These are phyloP conservation scores for Skeletonema grethae DNA, from an alignment of 108 stramenopile genomes.

Conservation along the genomic window DNA sequence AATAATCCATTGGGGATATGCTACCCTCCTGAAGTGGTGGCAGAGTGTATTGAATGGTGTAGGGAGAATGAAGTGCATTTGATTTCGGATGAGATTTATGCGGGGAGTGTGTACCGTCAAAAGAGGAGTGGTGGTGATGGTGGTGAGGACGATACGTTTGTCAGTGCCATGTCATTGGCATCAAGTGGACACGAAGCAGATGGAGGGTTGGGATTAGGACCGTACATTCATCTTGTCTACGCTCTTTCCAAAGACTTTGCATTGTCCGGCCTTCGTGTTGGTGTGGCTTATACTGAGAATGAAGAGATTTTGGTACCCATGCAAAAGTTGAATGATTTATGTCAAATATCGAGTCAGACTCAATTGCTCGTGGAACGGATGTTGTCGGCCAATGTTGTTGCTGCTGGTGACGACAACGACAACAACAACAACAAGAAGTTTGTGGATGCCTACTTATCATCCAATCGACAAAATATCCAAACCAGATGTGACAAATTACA, in stretches of 20 bases:
- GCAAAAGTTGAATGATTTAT: constrained; percentile 87
- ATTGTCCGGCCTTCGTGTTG: constrained; percentile 82
- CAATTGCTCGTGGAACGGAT: constrained; percentile 76
- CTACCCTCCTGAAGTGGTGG: constrained; percentile 71
- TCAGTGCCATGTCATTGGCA: constrained; percentile 66
- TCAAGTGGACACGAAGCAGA: constrained; percentile 6
- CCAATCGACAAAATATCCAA: constrained; percentile 59
- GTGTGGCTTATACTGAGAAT: constrained; percentile 82
- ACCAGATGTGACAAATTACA: constrained; percentile 60
- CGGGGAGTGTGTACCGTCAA: constrained; percentile 66
- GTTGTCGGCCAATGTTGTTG: constrained; percentile 38
- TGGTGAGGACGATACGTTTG: constrained; percentile 49
- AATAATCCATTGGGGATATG: constrained; percentile 86
- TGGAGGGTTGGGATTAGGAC: constrained; percentile 62
- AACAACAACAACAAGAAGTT: constrained; percentile 37
- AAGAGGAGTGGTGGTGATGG: not conserved
- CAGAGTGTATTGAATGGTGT: constrained; percentile 82
- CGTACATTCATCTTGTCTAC: constrained; percentile 83
- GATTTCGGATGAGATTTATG: constrained; percentile 89
- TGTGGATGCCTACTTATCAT: constrained; percentile 55
- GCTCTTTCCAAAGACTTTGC: constrained; percentile 90
- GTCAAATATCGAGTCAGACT: constrained; percentile 79
- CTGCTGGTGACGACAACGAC: too few relatives aligned
- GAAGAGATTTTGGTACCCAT: constrained; percentile 67
- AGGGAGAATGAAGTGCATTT: constrained; percentile 77